Conservation (phyloP, 1,139 yeast species). For the Nakaseomyces kungkrabaensis region DNA sequence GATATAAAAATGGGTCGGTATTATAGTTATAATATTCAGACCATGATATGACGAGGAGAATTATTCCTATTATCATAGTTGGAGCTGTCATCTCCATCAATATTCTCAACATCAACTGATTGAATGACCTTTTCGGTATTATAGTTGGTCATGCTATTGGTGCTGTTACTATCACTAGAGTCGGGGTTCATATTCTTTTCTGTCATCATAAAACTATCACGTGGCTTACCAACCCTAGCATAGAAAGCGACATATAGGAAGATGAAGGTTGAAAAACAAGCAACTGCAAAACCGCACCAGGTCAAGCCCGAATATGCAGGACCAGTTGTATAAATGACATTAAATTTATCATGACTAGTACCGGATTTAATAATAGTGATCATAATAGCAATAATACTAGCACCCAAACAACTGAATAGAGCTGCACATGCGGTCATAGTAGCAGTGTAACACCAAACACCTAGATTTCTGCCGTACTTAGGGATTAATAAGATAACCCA, state of each 20-base stretch:
- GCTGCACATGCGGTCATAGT: slow-evolving; percentile 8
- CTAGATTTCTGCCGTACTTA: slow-evolving; percentile 3
- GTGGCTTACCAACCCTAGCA: slow-evolving; percentile 3
- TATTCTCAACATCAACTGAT: neutral
- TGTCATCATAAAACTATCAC: neutral
- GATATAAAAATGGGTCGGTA: neutral
- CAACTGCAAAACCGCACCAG: slow-evolving; percentile 15
- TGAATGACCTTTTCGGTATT: slow-evolving; percentile 1
- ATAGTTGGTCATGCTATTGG: neutral
- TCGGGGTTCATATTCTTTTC: neutral
- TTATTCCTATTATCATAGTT: neutral
- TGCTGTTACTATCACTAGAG: neutral
- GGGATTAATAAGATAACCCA: slow-evolving; percentile 5
- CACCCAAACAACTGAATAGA: slow-evolving; percentile 14
- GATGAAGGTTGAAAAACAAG: slow-evolving; percentile 1
- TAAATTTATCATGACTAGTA: slow-evolving; percentile 20
- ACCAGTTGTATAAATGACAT: slow-evolving; percentile 19
- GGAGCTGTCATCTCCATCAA: neutral
- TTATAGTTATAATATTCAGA: neutral
- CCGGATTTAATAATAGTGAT: slow-evolving; percentile 22
- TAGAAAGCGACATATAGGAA: slow-evolving; percentile 4
- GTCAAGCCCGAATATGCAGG: slow-evolving; percentile 16
- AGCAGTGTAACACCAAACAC: slow-evolving; percentile 6
- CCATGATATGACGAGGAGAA: neutral
- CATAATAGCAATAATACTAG: slow-evolving; percentile 17